Conservation (phyloP, 306 rosid genomes). For the Cicer pinnatifidum region DNA sequence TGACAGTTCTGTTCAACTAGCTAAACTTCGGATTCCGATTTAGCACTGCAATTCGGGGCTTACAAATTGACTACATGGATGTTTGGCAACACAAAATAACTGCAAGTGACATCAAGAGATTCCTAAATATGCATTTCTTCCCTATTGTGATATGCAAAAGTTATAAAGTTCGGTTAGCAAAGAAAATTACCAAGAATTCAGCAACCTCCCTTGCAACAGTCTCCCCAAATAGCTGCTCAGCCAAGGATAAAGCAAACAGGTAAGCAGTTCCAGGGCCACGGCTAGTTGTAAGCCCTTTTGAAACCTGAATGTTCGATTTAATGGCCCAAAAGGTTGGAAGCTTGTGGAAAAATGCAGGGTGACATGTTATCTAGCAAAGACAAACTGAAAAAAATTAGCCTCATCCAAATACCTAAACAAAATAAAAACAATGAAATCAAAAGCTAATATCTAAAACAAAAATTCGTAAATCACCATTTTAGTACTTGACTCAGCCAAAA, state of each 20-base stretch:
- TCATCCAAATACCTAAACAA: constrained; percentile 29
- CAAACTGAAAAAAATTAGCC: constrained; percentile 63
- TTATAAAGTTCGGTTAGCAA: not conserved
- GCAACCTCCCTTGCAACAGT: constrained; percentile 73
- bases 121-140: constrained; percentile 15
- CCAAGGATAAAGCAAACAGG: constrained; percentile 81
- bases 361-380: constrained; percentile 79
- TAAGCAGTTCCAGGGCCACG: constrained; percentile 93
- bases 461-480: too few relatives aligned
- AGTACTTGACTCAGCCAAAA: too few relatives aligned
- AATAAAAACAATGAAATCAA: constrained; percentile 19
- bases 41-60: constrained; percentile 9
- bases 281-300: constrained; percentile 86
- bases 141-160: constrained; percentile 3
- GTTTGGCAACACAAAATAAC: constrained; percentile 24
- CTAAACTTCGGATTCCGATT: not conserved
- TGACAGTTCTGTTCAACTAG: constrained; percentile 18
- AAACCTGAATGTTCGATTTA: constrained; percentile 83
- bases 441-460: not conserved
- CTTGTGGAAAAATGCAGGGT: constrained; percentile 89
- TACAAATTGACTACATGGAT: constrained; percentile 16
- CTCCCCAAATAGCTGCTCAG: constrained; percentile 82
- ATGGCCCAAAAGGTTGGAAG: constrained; percentile 97
- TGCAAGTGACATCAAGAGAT: not conserved
- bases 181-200: constrained; percentile 65